Percentiles rank a stretch among this genome's conserved stretches.
Conservation (phyloP, 1,284 basidiomycete species). For the Dichomitus squalens region DNA sequence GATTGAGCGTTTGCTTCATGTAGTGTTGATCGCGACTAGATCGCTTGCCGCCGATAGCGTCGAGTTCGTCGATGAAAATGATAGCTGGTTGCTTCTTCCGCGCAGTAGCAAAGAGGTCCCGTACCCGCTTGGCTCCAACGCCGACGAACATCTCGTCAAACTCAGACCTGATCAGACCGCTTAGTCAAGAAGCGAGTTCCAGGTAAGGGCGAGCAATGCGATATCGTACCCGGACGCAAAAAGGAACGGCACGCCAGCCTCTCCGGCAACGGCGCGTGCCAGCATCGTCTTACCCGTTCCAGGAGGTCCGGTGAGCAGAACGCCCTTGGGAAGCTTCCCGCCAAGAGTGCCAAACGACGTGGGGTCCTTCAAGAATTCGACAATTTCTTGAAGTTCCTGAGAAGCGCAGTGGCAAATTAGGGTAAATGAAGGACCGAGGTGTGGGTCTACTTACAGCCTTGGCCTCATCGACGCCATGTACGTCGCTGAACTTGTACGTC, state of each 20-base stretch:
- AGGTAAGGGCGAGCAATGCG: neutral
- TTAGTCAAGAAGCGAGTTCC: neutral
- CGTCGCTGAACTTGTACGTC: conserved; percentile 87
- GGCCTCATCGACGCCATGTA: conserved; percentile 94
- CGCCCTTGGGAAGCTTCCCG: conserved; percentile 90
- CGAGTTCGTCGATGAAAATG: conserved; percentile 94
- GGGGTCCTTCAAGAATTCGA: conserved; percentile 92
- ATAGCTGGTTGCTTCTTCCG: conserved; percentile 94
- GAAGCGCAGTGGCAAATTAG: neutral
- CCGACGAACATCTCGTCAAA: conserved; percentile 99
- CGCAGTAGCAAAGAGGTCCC: conserved; percentile 94
- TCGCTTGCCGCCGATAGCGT: conserved; percentile 93
- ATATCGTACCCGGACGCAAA: conserved; percentile 73
- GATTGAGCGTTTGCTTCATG: conserved; percentile 92
- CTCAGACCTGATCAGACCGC: conserved; percentile 66
- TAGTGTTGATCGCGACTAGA: conserved; percentile 87
- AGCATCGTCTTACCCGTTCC: conserved; percentile 98
- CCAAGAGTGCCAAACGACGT: conserved; percentile 86
- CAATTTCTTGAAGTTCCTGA: conserved; percentile 90
- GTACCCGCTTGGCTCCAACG: conserved; percentile 93
- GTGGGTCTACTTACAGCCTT: conserved; percentile 62
- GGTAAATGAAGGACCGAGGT: conserved; percentile 1
- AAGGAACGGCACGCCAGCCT: conserved; percentile 94
- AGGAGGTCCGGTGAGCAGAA: conserved; percentile 86
- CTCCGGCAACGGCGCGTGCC: conserved; percentile 94